Evolutionary conservation across 2,329 filamentous ascomycete genomes (phyloP).

Genomic region (Alternaria sp.): DNA sequence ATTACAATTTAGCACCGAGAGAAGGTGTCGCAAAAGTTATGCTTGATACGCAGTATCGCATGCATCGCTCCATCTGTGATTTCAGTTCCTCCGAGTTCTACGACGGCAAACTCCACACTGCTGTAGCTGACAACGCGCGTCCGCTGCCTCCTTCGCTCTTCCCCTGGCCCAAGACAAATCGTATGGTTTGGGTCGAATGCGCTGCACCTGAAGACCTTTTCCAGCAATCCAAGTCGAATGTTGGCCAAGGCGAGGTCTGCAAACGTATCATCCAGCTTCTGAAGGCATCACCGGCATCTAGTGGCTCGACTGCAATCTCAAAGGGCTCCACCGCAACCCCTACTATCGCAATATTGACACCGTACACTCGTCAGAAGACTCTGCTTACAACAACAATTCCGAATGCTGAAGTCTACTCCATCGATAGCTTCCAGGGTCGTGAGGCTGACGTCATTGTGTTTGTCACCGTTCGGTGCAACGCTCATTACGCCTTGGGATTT

Average conservation of each 20-base stretch:
- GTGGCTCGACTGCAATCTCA: background rate
- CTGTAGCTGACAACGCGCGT: constrained; percentile 26
- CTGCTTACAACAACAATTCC: constrained; percentile 35
- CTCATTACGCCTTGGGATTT: constrained; percentile 49
- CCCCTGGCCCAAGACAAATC: constrained; percentile 23
- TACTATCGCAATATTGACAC: constrained; percentile 50
- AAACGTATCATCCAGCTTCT: constrained; percentile 44
- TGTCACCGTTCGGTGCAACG: constrained; percentile 53
- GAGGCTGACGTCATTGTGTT: constrained; percentile 55
- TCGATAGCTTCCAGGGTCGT: constrained; percentile 54
- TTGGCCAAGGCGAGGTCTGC: constrained; percentile 49
- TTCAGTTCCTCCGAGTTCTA: constrained; percentile 54
- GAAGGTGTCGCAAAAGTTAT: constrained; percentile 45
- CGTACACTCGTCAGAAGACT: constrained; percentile 49
- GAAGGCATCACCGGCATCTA: background rate
- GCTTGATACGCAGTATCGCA: constrained; percentile 55
- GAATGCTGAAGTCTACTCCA: constrained; percentile 45
- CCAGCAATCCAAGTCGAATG: constrained; percentile 50
- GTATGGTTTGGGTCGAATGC: constrained; percentile 50
- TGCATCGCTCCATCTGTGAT: constrained; percentile 51
- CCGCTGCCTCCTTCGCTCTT: constrained; percentile 30
- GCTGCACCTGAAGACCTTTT: constrained; percentile 46
- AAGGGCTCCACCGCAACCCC: constrained; percentile 7
- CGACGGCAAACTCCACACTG: constrained; percentile 44
- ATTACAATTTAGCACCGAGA: constrained; percentile 38